Percentiles rank a stretch among this genome's conserved stretches.
phyloP scores from a whole-genome alignment of 306 rosid genomes.

The Pachyrhizus erosus region DNA sequence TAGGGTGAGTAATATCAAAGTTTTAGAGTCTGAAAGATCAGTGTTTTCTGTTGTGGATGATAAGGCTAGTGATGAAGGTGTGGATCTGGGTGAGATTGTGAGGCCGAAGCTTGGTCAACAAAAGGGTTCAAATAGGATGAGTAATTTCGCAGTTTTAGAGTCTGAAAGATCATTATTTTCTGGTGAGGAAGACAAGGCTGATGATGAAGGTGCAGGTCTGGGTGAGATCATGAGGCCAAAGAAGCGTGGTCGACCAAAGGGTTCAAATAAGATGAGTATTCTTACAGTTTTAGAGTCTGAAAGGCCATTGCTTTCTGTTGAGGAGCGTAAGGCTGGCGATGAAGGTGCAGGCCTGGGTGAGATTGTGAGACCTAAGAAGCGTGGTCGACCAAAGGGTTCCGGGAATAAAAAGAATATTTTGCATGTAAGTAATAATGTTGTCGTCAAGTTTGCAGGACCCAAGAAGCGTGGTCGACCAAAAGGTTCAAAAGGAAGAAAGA shows the following conservation, averaged over 20 bases:
- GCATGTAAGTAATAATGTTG: conserved; percentile 31
- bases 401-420: not conserved
- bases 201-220: conserved; percentile 24
- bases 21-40: not conserved
- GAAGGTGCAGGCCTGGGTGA: conserved; percentile 37
- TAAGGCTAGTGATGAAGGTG: conserved; percentile 40
- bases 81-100: conserved; percentile 1
- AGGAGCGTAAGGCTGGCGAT: conserved; percentile 7
- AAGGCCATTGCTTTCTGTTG: not conserved
- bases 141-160: not conserved
- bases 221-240: conserved; percentile 21
- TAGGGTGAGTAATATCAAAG: not conserved
- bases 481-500: conserved; percentile 46
- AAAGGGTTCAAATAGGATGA: conserved; percentile 33
- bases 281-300: not conserved
- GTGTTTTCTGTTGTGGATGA: not conserved
- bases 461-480: conserved; percentile 43
- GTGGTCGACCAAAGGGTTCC: conserved; percentile 47
- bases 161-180: not conserved
- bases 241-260: conserved; percentile 30
- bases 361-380: conserved; percentile 24
- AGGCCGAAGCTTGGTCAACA: not conserved
- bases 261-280: conserved; percentile 20
- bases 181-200: conserved; percentile 2
- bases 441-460: not conserved